These are phyloP conservation scores for Pythium monospermum DNA, from an alignment of 352 stramenopile species.

Conservation along the genomic window DNA sequence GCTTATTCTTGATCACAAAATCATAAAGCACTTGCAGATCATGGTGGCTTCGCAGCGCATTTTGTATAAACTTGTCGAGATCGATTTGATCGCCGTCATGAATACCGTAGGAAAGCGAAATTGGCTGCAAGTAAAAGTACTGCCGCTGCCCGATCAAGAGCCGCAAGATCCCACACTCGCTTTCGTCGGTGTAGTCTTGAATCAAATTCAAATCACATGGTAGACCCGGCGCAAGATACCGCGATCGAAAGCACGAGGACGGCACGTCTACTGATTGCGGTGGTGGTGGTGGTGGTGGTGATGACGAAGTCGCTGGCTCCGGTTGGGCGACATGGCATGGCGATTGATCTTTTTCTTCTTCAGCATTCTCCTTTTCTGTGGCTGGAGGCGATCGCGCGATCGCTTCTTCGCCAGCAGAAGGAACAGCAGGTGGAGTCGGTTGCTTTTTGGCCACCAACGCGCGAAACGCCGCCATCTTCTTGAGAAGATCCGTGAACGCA, in stretches of 20 bases:
- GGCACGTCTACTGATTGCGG: background rate
- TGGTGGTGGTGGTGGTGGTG: background rate
- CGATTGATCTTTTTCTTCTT: too few relatives aligned
- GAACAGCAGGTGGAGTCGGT: too few relatives aligned
- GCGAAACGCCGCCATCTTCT: constrained; percentile 16
- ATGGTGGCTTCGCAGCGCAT: constrained; percentile 11
- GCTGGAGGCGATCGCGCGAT: too few relatives aligned
- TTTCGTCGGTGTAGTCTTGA: constrained; percentile 70
- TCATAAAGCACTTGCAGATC: constrained; percentile 14
- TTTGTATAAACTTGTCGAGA: constrained; percentile 12
- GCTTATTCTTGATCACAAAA: constrained; percentile 15
- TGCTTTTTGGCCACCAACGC: constrained; percentile 7
- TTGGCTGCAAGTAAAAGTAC: constrained; percentile 73
- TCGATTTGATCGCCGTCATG: constrained; percentile 3
- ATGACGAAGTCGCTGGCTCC: background rate
- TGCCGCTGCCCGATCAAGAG: constrained; percentile 62
- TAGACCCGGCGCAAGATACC: constrained; percentile 49
- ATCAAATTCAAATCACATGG: constrained; percentile 70
- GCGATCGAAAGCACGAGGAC: constrained; percentile 50
- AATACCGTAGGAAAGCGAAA: constrained; percentile 21
- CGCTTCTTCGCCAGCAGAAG: background rate
- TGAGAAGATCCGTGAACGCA: constrained; percentile 11
- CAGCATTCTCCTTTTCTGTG: background rate
- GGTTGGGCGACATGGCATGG: too few relatives aligned
- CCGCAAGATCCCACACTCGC: constrained; percentile 48